These are phyloP conservation scores for Aspergillus panamensis DNA, from an alignment of 495 filamentous ascomycete species.

Conservation along the genomic window DNA sequence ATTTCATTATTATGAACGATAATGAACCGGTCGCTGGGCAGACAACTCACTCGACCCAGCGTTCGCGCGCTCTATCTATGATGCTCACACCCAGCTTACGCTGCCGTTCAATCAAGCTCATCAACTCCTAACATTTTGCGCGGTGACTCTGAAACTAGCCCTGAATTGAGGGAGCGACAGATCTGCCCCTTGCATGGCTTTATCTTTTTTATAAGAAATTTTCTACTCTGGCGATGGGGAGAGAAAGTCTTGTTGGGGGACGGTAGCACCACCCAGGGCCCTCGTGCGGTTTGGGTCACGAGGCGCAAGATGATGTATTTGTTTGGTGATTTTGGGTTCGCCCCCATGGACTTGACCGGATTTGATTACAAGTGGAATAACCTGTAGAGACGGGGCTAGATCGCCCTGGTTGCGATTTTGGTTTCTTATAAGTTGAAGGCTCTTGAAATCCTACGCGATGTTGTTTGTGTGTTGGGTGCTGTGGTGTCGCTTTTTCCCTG, in stretches of 20 bases:
- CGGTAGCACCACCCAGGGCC: not conserved
- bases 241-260: not conserved
- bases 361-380: not conserved
- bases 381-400: no score
- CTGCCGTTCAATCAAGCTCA: constrained; percentile 31
- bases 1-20: not conserved
- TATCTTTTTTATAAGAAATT: not conserved
- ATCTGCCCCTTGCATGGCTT: constrained; percentile 21
- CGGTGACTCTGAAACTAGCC: constrained; percentile 13
- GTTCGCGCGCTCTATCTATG: not conserved
- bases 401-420: no score
- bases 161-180: not conserved
- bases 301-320: constrained; percentile 12
- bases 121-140: constrained; percentile 22
- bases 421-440: no score
- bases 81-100: not conserved
- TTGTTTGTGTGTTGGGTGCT: no score
- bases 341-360: not conserved
- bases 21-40: not conserved
- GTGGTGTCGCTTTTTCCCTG: no score
- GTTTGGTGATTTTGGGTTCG: not conserved
- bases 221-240: not conserved
- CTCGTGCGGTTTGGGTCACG: constrained; percentile 13
- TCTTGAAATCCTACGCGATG: no score
- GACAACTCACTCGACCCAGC: not conserved